A percentile compares a stretch with the other conserved stretches of the same genome.
These are phyloP conservation scores for Backusella tarrabulga DNA, from an alignment of 192 early-diverging fungal species.

Conservation along the genomic window DNA sequence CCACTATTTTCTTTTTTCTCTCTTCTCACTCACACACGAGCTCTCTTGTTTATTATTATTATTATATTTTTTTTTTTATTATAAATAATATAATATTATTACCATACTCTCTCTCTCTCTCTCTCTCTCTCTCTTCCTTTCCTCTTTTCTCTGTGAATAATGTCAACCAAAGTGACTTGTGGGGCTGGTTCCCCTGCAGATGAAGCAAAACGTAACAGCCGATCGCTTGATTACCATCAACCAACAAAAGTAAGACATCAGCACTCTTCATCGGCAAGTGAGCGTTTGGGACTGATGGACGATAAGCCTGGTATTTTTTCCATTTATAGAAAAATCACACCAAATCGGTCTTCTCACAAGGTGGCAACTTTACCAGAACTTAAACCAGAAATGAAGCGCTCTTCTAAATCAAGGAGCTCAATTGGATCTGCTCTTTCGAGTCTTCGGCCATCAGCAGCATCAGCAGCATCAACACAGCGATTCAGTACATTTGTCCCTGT, in stretches of 20 bases:
- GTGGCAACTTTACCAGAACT: not conserved
- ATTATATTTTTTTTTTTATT: not conserved
- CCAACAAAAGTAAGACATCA: not conserved
- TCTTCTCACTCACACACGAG: not conserved
- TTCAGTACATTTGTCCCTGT: not conserved
- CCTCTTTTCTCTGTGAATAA: not conserved
- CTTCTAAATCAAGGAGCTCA: slow-evolving; percentile 6
- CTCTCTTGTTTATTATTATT: not conserved
- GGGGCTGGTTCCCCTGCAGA: slow-evolving; percentile 11
- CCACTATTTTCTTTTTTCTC: not conserved
- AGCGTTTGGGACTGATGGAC: not conserved
- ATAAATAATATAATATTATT: not conserved
- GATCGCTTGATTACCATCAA: slow-evolving; percentile 5
- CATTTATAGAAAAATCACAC: slow-evolving; percentile 11
- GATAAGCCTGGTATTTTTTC: not conserved
- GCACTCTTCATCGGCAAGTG: slow-evolving; percentile 1
- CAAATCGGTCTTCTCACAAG: not conserved
- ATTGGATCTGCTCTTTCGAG: slow-evolving; percentile 9
- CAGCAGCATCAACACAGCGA: not conserved
- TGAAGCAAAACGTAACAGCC: slow-evolving; percentile 5
- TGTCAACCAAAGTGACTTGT: not conserved
- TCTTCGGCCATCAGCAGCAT: not conserved
- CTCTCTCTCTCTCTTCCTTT: not conserved
- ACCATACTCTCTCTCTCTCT: not conserved
- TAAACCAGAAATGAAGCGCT: not conserved